Conservation (phyloP, 768 basidiomycete species). For the Steccherinum ochraceum region DNA sequence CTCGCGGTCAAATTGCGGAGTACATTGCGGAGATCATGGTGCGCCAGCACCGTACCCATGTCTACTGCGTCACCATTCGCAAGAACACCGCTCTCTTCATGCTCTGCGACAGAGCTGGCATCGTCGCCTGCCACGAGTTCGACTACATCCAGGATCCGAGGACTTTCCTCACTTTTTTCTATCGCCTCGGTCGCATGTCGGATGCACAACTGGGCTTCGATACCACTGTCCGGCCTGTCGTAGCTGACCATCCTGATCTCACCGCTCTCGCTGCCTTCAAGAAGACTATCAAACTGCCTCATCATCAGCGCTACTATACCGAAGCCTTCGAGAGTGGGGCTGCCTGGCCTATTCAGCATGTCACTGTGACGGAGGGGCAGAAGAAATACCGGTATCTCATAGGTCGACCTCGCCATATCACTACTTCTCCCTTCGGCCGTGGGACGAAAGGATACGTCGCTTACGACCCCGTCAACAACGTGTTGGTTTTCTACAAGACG, state of each 20-base stretch:
- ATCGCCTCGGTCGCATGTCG: background rate
- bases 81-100: background rate
- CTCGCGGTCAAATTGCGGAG: background rate
- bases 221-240: too few species aligned
- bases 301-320: too few species aligned
- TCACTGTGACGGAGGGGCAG: too few species aligned
- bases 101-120: background rate
- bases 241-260: too few species aligned
- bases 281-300: too few species aligned
- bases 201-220: background rate
- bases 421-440: background rate
- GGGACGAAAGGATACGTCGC: slow-evolving; percentile 1
- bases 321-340: too few species aligned
- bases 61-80: background rate
- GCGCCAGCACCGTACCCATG: slow-evolving; percentile 5
- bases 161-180: background rate
- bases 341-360: too few species aligned
- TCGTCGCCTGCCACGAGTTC: background rate
- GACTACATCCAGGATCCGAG: background rate
- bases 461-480: background rate
- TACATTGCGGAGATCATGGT: slow-evolving; percentile 4
- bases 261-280: too few species aligned
- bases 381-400: too few species aligned
- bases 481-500: slow-evolving; percentile 1
- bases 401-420: too few species aligned